Conservation (phyloP, 202 grass and related monocot species). For the Schoenoplectus tabernaemontani region DNA sequence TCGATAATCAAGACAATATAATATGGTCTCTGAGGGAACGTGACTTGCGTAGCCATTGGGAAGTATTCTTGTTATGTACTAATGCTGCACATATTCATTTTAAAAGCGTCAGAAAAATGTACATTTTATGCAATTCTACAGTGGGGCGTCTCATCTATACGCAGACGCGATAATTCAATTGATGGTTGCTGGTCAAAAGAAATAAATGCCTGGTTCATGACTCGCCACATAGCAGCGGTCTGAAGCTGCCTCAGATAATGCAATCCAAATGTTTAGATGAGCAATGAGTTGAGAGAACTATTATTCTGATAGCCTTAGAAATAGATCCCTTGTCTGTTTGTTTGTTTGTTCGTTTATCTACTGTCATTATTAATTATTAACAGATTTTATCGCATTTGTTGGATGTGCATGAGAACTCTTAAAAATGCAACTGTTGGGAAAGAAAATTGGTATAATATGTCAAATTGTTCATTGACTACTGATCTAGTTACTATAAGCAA, state of each 20-base stretch:
- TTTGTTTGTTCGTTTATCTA: neutral
- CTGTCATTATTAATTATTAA: neutral
- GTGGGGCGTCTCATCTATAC: neutral
- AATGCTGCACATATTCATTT: too few relatives aligned
- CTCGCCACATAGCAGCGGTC: neutral
- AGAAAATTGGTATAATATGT: too few relatives aligned
- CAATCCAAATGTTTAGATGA: neutral
- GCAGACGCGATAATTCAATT: neutral
- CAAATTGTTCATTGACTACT: too few relatives aligned
- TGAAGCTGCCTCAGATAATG: neutral
- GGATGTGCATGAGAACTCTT: too few relatives aligned
- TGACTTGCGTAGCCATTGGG: too few relatives aligned
- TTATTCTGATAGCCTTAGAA: neutral
- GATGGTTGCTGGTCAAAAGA: neutral
- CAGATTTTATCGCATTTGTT: too few relatives aligned
- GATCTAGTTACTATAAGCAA: neutral
- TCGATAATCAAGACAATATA: too few relatives aligned
- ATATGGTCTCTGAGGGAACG: too few relatives aligned
- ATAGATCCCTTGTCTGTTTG: neutral
- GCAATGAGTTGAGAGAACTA: neutral
- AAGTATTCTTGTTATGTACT: too few relatives aligned
- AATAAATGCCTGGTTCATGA: neutral
- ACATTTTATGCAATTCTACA: neutral
- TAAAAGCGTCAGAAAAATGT: neutral
- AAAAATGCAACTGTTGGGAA: too few relatives aligned